These are phyloP conservation scores for Sporobolomyces pararoseus DNA, from an alignment of 768 basidiomycete genomes.

Conservation along the genomic window DNA sequence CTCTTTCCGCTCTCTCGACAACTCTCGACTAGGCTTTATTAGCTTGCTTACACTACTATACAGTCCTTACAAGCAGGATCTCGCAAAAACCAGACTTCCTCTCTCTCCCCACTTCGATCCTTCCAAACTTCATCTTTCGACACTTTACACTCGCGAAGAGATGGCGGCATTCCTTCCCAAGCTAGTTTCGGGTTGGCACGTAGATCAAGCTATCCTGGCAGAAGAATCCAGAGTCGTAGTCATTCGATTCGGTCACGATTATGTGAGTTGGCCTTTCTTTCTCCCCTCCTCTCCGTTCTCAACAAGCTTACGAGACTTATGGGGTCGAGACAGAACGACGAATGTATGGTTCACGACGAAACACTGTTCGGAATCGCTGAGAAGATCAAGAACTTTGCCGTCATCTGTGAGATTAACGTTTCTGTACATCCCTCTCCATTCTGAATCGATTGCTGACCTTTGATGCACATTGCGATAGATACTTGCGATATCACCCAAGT, in stretches of 20 bases:
- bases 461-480: constrained; percentile 15
- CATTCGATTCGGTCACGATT: constrained; percentile 89
- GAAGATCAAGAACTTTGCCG: constrained; percentile 97
- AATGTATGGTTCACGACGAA: constrained; percentile 99
- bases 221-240: constrained; percentile 95
- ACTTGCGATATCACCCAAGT: constrained; percentile 86
- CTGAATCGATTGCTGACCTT: neutral
- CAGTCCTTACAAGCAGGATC: too few relatives aligned
- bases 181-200: constrained; percentile 69
- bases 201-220: constrained; percentile 96
- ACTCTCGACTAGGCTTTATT: neutral
- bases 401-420: constrained; percentile 61
- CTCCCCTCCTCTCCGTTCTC: neutral
- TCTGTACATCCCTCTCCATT: too few relatives aligned
- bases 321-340: constrained; percentile 57
- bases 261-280: constrained; percentile 45
- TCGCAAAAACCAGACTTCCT: too few relatives aligned
- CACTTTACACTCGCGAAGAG: neutral
- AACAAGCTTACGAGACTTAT: neutral
- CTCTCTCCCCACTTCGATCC: neutral
- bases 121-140: neutral
- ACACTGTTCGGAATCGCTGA: constrained; percentile 86
- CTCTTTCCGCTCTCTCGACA: neutral
- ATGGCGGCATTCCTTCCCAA: constrained; percentile 40
- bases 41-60: too few relatives aligned